Percentiles rank a stretch among this genome's conserved stretches.
These are phyloP conservation scores for Candida sakaeoensis DNA, from an alignment of 805 yeast species.

Conservation along the genomic window DNA sequence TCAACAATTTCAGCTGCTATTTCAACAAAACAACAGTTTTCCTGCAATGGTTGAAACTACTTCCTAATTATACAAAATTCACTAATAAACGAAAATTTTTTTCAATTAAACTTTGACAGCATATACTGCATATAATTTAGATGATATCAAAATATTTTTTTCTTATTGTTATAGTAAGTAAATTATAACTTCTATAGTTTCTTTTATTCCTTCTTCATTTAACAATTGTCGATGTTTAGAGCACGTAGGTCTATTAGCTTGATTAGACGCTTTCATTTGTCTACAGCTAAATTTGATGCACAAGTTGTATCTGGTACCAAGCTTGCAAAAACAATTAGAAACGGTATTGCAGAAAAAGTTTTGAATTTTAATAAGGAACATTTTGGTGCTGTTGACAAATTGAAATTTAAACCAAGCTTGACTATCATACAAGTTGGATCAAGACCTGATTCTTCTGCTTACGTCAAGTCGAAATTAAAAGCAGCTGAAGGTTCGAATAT, in stretches of 20 bases:
- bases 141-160: background rate
- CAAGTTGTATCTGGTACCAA: constrained; percentile 40
- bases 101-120: background rate
- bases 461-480: constrained; percentile 86
- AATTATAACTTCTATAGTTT: background rate
- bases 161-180: no score
- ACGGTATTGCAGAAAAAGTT: constrained; percentile 37
- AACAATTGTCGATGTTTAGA: constrained; percentile 1
- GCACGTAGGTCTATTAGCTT: constrained; percentile 1
- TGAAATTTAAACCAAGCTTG: constrained; percentile 65
- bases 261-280: constrained; percentile 8
- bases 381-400: constrained; percentile 16
- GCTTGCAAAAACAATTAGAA: constrained; percentile 36
- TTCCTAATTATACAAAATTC: no score
- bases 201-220: background rate
- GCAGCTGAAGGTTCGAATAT: constrained; percentile 86
- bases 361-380: constrained; percentile 31
- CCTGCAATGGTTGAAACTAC: no score
- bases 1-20: no score
- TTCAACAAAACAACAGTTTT: no score
- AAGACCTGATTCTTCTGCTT: constrained; percentile 87
- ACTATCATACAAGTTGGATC: constrained; percentile 87
- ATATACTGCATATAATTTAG: constrained; percentile 1
- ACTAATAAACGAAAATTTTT: no score
- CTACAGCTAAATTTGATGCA: constrained; percentile 22